Base-by-base conservation (phyloP, 768 basidiomycete genomes). In the Termitomyces sp. region DNA sequence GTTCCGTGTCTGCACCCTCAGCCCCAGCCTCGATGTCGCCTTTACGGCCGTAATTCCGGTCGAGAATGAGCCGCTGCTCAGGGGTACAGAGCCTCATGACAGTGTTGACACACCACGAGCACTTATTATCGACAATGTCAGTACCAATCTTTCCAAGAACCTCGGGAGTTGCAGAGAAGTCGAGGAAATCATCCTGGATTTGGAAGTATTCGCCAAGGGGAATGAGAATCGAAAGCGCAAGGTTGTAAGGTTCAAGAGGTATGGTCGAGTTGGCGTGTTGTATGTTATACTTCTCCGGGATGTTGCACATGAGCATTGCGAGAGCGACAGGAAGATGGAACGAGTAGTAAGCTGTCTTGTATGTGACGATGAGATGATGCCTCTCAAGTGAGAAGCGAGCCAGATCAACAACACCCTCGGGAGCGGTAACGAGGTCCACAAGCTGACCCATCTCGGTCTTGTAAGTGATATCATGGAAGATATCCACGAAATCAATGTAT, bases 121-220 rank as follows among this genome's bases (percentile, higher is more conserved):
- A 98, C 75, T 99, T 99, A 84, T 98, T 98, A 73, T 99, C 96
- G 57, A 98, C 71, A 66, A 99, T 99, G 70, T 98, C 97, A 15
- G 96, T 98, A 21, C 96, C 97, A 57, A 99, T 85, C 75, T 99
- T 98, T 47, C 96, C 96, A 51, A 98, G 89, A 63, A 89, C 80
- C 72, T 94, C 94, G 0, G 94, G 92, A 8, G 90, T 82, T 5
- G 87, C 94, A 19, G 89, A 86, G 68, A 84, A 97, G 71, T 99
- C 97, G 64, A 98, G 83, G 73, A 87, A 98, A 73, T 98, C 96
- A 68, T 98, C 96, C 72, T 99, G 96, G 57, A 96, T 81, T 73
- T 99, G 96, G 85, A 98, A 98, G 75, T 98, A 99, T 71, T 97
- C 94, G 48, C 96, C 96, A 55, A 98, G 80, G 4, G 91, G 91